Base-by-base conservation (phyloP, 2,329 filamentous ascomycete species). In the Colletotrichum brevisporum region DNA sequence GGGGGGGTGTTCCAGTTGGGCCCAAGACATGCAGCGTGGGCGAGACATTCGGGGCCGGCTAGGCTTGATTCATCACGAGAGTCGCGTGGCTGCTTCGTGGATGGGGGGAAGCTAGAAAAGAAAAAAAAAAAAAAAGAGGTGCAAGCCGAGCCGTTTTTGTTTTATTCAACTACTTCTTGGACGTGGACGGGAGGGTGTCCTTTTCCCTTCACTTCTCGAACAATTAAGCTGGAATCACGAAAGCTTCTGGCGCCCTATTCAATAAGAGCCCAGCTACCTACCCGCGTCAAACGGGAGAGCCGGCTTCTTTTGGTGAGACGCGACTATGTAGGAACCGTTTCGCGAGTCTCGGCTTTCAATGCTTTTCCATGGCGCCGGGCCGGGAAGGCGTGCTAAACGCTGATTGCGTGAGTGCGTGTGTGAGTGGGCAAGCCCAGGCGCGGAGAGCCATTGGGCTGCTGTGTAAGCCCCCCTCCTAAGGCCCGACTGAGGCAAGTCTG, bases 1-100 rank as follows among this genome's bases (percentile, higher is more conserved):
- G 31, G 21, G 21, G 21, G 21, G 21, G 31, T 36, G 47, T 52
- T 54, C 36, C 48, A 47, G 39, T 53, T 21, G 50, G 50, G 21
- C 31, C 50, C 50, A 62, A 62, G 50, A 62, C 59, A 62, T 54
- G 59, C 59, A 47, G 45, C 27, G 31, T 10, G 50, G 50, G 50
- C 39, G 39, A 54, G 59, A 62, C 59, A 62, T 10, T 31, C 24
- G 50, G 1, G 50, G 18, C 47, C 39, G 48, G 39, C 59, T 36
- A 54, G 15, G 24, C 59, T 54, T 31, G 18, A 45, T 54, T 45
- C 24, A 31, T 54, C 18, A 45, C 18, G 41, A 62, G 59, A 62
- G 59, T 62, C 59, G 59, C 50, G 59, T 62, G 59, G 59, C 59
- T 62, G 39, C 6, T 31, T 24, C 36, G 48, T 31, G 39, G 21